phyloP scores from a whole-genome alignment of 306 rosid species.

The Geum urbanum region DNA sequence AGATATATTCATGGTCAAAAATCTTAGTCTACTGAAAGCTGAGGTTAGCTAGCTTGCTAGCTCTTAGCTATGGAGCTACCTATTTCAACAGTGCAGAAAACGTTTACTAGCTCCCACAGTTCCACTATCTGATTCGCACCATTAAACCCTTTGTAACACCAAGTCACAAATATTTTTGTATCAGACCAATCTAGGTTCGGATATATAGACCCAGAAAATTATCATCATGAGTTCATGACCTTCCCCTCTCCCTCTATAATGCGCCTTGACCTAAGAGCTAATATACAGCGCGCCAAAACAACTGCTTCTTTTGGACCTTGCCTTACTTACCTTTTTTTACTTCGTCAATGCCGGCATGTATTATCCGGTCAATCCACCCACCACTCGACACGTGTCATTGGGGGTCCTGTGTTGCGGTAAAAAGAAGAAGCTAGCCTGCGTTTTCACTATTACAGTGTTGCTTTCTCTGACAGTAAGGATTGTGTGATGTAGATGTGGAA shows the following conservation, averaged over 20 bases:
- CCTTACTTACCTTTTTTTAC: background rate
- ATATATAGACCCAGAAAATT: background rate
- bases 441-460: background rate
- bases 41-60: slow-evolving; percentile 35
- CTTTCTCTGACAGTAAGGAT: background rate
- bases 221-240: too few species aligned
- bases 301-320: slow-evolving; percentile 12
- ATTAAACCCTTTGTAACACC: slow-evolving; percentile 5
- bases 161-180: background rate
- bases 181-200: background rate
- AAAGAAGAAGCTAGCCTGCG: background rate
- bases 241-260: background rate
- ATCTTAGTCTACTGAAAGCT: slow-evolving; percentile 39
- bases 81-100: background rate
- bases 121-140: background rate
- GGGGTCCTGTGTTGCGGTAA: slow-evolving; percentile 10
- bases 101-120: background rate
- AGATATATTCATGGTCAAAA: slow-evolving; percentile 14
- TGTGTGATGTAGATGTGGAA: background rate
- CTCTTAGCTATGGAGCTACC: background rate
- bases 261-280: slow-evolving; percentile 21
- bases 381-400: slow-evolving; percentile 30
- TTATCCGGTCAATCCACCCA: slow-evolving; percentile 8
- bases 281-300: background rate
- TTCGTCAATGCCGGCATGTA: slow-evolving; percentile 15